Base-by-base conservation (phyloP, 2,329 filamentous ascomycete species). In the Pseudopithomyces chartarum region DNA sequence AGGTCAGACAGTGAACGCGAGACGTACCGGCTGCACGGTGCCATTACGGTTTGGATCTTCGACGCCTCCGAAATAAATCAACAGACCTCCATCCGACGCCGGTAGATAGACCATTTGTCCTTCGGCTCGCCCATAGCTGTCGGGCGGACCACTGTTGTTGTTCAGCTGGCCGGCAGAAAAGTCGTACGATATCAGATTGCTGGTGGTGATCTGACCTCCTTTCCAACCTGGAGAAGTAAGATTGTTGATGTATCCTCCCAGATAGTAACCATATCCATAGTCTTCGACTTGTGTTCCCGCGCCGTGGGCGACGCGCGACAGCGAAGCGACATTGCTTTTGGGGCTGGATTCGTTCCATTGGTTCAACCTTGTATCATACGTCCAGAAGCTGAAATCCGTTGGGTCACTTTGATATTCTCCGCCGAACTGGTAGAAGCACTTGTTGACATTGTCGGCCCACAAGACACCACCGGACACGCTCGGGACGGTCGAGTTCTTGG, bases 1-100 rank as follows among this genome's bases (percentile, higher is more conserved):
- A 49, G 59, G 66, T 57, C 70, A 69, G 10, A 64, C 69, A 43
- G 66, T 57, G n/a, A 23, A 12, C 36, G 38, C 23, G 32, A 15
- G 23, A 51, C 48, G 10, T 51, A 51, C 48, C 23, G 48, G 36
- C 32, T 22, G 36, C 33, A 77, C 73, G 3, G 78, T 82, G 7
- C 81, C 82, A 52, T 86, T 84, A 6, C 68, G 72, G 42, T 68
- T 73, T 2, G 71, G 69, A 33, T 84, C 81, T 56, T 80, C 77
- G 6, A 88, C 71, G 11, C 86, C 86, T 15, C 87, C 87, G 70
- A 89, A 84, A 63, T 87, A 87, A 1, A 87, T 75, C 26, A 89
- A 74, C 69, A 88, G 73, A 1, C 87, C 87, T 13, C 75, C 79
- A 59, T 87, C 83, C 13, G 85, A 84, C 5, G 82, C 82, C 1